Evolutionary conservation across 2,329 filamentous ascomycete species (phyloP).

Genomic region (Penicillium sclerotiorum): DNA sequence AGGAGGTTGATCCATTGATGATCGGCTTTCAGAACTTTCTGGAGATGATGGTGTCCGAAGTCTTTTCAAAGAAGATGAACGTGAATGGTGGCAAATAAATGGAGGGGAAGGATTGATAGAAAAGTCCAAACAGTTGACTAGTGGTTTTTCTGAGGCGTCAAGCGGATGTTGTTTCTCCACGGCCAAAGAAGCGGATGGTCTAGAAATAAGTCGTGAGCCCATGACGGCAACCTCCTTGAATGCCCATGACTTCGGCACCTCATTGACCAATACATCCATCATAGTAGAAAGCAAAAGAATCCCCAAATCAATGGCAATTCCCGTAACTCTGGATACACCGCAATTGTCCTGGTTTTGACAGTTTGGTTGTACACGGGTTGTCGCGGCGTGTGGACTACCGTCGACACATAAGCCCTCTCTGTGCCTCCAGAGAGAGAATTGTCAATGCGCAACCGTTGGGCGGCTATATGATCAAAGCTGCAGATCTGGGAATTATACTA

Average conservation of each 20-base stretch:
- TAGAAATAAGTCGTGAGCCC: conserved; percentile 3
- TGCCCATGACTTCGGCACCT: conserved; percentile 9
- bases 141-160: background rate
- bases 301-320: background rate
- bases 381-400: conserved; percentile 27
- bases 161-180: background rate
- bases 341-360: conserved; percentile 15
- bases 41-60: background rate
- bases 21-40: background rate
- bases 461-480: conserved; percentile 27
- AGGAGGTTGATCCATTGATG: background rate
- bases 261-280: conserved; percentile 17
- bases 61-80: background rate
- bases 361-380: conserved; percentile 28
- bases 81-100: background rate
- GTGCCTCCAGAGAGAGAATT: conserved; percentile 19
- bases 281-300: conserved; percentile 10
- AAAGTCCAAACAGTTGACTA: background rate
- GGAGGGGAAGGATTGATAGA: background rate
- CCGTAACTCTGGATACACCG: conserved; percentile 28
- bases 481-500: conserved; percentile 23
- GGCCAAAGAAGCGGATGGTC: background rate
- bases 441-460: conserved; percentile 21
- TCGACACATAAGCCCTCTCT: conserved; percentile 13
- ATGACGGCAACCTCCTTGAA: conserved; percentile 5